A percentile compares a stretch with the other conserved stretches of the same genome.
These are phyloP conservation scores for Aspergillus steynii DNA, from an alignment of 495 filamentous ascomycete genomes.

Conservation along the genomic window DNA sequence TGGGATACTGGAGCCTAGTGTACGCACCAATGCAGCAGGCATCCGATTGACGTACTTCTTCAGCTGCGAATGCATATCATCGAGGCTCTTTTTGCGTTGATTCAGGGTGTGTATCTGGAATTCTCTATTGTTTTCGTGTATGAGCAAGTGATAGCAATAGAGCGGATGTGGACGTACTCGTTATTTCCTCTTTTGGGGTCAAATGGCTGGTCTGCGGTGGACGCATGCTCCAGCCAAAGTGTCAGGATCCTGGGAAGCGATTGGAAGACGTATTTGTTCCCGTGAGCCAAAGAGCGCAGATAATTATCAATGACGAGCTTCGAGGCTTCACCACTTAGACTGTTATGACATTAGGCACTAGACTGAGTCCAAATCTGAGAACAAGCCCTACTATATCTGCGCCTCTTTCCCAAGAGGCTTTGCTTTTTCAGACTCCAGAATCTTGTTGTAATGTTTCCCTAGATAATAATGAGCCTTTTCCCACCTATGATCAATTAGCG, in stretches of 20 bases:
- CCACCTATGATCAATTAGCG: conserved; percentile 56
- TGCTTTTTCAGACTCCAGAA: conserved; percentile 83
- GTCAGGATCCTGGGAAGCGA: conserved; percentile 88
- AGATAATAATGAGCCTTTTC: conserved; percentile 97
- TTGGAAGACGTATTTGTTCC: conserved; percentile 93
- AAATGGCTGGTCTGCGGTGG: conserved; percentile 64
- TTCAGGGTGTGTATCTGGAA: conserved; percentile 55
- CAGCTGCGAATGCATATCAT: conserved; percentile 69
- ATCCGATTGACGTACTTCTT: conserved; percentile 71
- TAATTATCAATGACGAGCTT: conserved; percentile 94
- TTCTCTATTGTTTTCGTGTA: conserved; percentile 36
- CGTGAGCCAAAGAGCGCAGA: conserved; percentile 78
- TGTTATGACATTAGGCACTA: conserved; percentile 17
- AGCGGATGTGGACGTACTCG: conserved; percentile 36
- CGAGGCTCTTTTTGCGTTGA: conserved; percentile 64
- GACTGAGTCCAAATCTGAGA: neutral
- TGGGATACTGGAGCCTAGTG: neutral
- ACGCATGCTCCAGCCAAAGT: conserved; percentile 89
- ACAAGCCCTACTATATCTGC: conserved; percentile 44
- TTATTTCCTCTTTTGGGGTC: conserved; percentile 66
- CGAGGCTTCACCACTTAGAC: conserved; percentile 72
- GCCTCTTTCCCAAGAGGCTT: conserved; percentile 67
- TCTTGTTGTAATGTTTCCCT: conserved; percentile 95
- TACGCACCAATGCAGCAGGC: conserved; percentile 68
- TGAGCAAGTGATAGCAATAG: neutral